Base-by-base conservation (phyloP, 2,329 filamentous ascomycete species). In the Ophiocordyceps camponoti-leonardi region DNA sequence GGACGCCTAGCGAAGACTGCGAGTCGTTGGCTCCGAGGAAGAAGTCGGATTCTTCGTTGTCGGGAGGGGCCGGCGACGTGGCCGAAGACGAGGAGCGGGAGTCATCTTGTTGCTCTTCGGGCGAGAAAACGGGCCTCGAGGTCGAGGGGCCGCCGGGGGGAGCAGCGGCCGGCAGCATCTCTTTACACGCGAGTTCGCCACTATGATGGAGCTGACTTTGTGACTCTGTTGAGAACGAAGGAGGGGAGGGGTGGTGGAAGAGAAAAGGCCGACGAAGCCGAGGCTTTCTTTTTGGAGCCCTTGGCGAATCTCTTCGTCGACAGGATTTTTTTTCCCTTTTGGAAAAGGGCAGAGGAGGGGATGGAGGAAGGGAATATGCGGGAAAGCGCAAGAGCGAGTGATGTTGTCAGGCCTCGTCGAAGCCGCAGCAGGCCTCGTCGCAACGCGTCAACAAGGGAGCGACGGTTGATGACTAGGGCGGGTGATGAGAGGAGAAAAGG, bases 21-120 rank as follows among this genome's bases (percentile, higher is more conserved):
- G 90, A 95, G 66, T 95, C 90, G 67, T 95, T 94, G 55, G 83
- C 81, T 47, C 74, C 76, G 60, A 83, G 81, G 62, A 92, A 92
- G 63, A 92, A 94, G 65, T 95, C 90, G 53, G 87, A 94, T 65
- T 95, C 90, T 58, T 88, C 83, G 64, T 93, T 86, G 58, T 86
- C 83, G 59, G 77, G 78, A 45, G 82, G 78, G 44, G 74, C 77
- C 41, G 83, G 83, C 1, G 83, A 87, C 58, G 81, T 84, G 47
- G 80, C 83, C 8, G 83, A 83, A 6, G 81, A 84, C 4, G 73
- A 75, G 1, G 73, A 75, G 50, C 72, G 67, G 40, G 72, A 77
- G 56, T 76, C 72, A 50, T 73, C 65, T n/a, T n/a, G n/a, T 47
- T 65, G 64, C 5, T 64, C 57, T 37, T 67, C 66, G 18, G 45